A percentile compares a stretch with the other conserved stretches of the same genome.
Evolutionary conservation across 768 basidiomycete species (phyloP).

Genomic region (Clitopilus hobsonii): DNA sequence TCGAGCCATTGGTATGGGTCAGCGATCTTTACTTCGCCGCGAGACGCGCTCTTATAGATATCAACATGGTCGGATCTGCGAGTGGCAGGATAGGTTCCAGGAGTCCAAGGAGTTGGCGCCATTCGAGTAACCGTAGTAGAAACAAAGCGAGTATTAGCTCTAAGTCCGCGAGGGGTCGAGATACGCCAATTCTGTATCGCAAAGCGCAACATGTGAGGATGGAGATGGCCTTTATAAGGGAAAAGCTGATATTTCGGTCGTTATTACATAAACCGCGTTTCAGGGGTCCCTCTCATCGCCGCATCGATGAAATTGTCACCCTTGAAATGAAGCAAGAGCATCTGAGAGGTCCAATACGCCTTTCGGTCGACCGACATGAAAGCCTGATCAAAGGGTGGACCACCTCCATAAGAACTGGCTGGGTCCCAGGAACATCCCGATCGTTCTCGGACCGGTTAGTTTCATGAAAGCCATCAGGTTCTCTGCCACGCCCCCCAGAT

Average conservation of each 20-base stretch:
- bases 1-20: conserved; percentile 82
- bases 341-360: conserved; percentile 4
- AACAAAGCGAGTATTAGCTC: conserved; percentile 16
- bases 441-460: conserved; percentile 1
- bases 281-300: conserved; percentile 8
- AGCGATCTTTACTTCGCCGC: conserved; percentile 57
- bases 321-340: conserved; percentile 8
- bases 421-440: neutral
- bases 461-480: neutral
- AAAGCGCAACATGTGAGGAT: conserved; percentile 17
- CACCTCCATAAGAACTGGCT: neutral
- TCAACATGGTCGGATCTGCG: conserved; percentile 66
- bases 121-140: conserved; percentile 16
- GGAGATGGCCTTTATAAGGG: conserved; percentile 13
- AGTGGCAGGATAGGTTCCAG: conserved; percentile 58
- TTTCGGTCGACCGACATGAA: neutral
- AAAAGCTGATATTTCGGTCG: neutral
- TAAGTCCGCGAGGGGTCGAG: conserved; percentile 16
- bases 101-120: conserved; percentile 44
- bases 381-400: neutral
- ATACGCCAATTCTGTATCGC: conserved; percentile 10
- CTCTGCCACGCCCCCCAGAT: conserved; percentile 1
- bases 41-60: conserved; percentile 58
- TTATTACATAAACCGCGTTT: conserved; percentile 4
- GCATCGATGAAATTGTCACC: conserved; percentile 10